Evolutionary conservation across 345 rosid species (phyloP).

Genomic region (Hevea brasiliensis): DNA sequence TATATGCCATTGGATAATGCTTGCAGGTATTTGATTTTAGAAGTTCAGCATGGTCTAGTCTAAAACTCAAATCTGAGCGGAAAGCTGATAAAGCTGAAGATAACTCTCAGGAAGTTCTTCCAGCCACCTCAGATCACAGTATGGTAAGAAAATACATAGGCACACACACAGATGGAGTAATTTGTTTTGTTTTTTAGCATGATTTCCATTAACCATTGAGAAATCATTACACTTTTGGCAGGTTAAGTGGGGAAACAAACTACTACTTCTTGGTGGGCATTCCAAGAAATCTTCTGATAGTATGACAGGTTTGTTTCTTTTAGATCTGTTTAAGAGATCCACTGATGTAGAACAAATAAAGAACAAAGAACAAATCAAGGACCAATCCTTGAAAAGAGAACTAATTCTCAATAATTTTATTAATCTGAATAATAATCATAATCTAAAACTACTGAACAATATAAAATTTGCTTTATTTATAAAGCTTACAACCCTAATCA

Average conservation of each 20-base stretch:
- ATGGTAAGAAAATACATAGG: slow-evolving; percentile 48
- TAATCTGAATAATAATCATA: too few relatives aligned
- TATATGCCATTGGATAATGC: slow-evolving; percentile 23
- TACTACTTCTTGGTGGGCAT: slow-evolving; percentile 80
- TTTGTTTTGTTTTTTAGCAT: slow-evolving; percentile 2
- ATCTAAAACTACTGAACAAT: too few relatives aligned
- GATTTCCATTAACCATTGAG: slow-evolving; percentile 3
- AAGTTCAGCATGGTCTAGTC: slow-evolving; percentile 72
- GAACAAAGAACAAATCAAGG: too few relatives aligned
- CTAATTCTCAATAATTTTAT: too few relatives aligned
- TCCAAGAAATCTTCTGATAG: slow-evolving; percentile 59
- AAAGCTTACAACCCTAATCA: too few relatives aligned
- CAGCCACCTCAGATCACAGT: slow-evolving; percentile 73
- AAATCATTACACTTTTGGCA: slow-evolving; percentile 31
- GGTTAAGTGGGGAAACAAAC: slow-evolving; percentile 84
- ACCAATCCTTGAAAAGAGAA: too few relatives aligned
- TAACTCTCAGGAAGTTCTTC: slow-evolving; percentile 51
- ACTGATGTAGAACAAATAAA: too few relatives aligned
- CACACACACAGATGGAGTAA: not conserved
- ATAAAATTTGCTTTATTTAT: too few relatives aligned
- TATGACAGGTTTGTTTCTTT: slow-evolving; percentile 57
- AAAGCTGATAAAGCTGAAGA: slow-evolving; percentile 39
- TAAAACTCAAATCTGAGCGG: slow-evolving; percentile 44
- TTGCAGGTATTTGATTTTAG: slow-evolving; percentile 82
- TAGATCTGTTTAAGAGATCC: slow-evolving; percentile 12